These are phyloP conservation scores for Aspergillus thermomutatus DNA, from an alignment of 2,329 filamentous ascomycete species.

Conservation along the genomic window DNA sequence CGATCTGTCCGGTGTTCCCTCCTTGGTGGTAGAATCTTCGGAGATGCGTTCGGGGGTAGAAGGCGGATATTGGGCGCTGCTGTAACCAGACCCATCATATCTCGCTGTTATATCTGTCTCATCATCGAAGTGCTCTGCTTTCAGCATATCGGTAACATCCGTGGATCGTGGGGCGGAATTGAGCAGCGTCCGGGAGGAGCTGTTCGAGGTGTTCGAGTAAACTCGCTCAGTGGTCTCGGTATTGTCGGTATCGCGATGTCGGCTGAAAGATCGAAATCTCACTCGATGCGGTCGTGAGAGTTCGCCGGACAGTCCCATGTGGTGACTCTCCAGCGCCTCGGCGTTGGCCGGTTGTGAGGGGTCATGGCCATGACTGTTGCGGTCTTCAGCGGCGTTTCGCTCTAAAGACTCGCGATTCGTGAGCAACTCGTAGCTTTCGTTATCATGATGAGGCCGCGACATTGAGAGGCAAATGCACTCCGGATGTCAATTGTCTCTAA, in stretches of 20 bases:
- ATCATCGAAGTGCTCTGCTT: neutral
- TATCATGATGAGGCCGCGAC: neutral
- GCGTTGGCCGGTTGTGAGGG: neutral
- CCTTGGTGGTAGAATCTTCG: neutral
- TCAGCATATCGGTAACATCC: conserved; percentile 1
- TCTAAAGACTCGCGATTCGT: neutral
- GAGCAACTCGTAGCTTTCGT: neutral
- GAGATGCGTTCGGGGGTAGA: neutral
- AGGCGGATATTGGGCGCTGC: neutral
- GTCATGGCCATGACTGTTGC: neutral
- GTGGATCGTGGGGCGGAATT: neutral
- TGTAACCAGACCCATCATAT: neutral
- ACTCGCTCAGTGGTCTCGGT: neutral
- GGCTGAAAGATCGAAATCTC: conserved; percentile 19
- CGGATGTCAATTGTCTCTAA: neutral
- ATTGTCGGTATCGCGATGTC: conserved; percentile 6
- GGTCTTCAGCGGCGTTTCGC: neutral
- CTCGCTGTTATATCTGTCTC: neutral
- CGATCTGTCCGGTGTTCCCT: conserved; percentile 8
- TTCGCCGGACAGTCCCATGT: neutral
- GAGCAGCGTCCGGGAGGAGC: neutral
- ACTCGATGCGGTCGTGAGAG: conserved; percentile 13
- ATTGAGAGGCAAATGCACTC: neutral
- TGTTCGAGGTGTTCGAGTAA: neutral
- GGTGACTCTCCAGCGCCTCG: neutral